phyloP scores from a whole-genome alignment of 2,329 filamentous ascomycete genomes.

The Alternaria brassicicola region DNA sequence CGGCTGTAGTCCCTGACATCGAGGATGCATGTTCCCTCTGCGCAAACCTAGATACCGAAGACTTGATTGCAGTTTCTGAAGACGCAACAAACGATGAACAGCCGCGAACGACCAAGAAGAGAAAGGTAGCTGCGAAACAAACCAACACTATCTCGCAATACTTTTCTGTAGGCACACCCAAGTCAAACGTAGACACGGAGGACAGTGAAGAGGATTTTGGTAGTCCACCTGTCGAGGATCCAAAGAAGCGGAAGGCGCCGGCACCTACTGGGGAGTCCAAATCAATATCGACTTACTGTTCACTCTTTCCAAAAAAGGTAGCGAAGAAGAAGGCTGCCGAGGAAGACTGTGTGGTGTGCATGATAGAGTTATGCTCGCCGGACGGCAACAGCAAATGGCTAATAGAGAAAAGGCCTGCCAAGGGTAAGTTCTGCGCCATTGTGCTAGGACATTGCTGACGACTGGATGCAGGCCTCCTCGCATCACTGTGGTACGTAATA shows the following conservation, averaged over 20 bases:
- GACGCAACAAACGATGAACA: conserved; percentile 23
- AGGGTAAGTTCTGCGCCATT: conserved; percentile 28
- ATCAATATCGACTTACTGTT: conserved; percentile 35
- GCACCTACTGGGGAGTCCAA: conserved; percentile 12
- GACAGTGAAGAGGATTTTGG: conserved; percentile 6
- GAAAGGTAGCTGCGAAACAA: conserved; percentile 27
- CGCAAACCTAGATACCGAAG: conserved; percentile 39
- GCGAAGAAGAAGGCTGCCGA: conserved; percentile 45
- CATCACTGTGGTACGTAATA: conserved; percentile 35
- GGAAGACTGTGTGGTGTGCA: conserved; percentile 43
- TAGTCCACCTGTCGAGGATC: neutral
- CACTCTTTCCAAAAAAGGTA: conserved; percentile 45
- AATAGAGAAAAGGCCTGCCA: conserved; percentile 46
- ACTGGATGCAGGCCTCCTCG: conserved; percentile 25
- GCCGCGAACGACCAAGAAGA: conserved; percentile 28
- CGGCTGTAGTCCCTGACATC: conserved; percentile 28
- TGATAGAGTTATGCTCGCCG: conserved; percentile 28
- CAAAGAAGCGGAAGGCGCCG: conserved; percentile 37
- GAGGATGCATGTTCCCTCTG: conserved; percentile 42
- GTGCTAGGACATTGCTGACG: conserved; percentile 7
- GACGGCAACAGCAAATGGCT: conserved; percentile 36
- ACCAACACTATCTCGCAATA: conserved; percentile 41
- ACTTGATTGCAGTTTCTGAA: conserved; percentile 29
- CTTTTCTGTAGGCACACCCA: conserved; percentile 32
- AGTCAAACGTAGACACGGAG: conserved; percentile 14